Base-by-base conservation (phyloP, 2,329 filamentous ascomycete genomes). In the Sphaerulina populicola region DNA sequence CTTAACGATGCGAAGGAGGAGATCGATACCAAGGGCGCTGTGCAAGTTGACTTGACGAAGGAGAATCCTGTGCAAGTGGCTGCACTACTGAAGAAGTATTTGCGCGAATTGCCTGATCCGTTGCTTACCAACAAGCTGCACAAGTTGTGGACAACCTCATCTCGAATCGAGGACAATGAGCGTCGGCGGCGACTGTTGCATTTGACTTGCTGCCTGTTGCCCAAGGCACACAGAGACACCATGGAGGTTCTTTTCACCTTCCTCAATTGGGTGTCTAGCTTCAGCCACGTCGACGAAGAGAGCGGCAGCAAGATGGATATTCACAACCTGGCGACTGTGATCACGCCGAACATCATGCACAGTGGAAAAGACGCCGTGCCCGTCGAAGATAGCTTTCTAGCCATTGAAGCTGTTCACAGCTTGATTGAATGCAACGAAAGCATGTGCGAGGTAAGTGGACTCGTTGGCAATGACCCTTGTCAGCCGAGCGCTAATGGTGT, bases 271-370 rank as follows among this genome's bases (percentile, higher is more conserved):
- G 88, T 90, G 4, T 89, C 90, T 4, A 95, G 90, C 1, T 98
- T 98, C 74, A 91, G 94, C 56, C 90, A 96, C 65, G 83, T 98
- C 11, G 93, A 98, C 62, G 93, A 98, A 64, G 93, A 98, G 67
- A 86, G 86, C 18, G 93, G 93, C 23, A 96, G 91, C 61, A 96
- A 97, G 76, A 98, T 98, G 93, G 93, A 98, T 67, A 86, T 94
- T 47, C 89, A 94, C 73, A 98, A 98, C 65, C 78, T 98, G 57
- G 88, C 93, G 3, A 97, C 94, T 2, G 93, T 98, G 57, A 96
- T 98, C 69, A 90, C 91, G 4, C 93, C 93, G 0, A 98, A 98
- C 63, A 88, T 98, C 55, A 77, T 86, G 84, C 58, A 80, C 74
- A 44, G 57, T n/a, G 61, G 64, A 33, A 64, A 66, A 53, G 60